Conservation (phyloP, 148 eudicot genomes). For the Vaccinium corymbosum region DNA sequence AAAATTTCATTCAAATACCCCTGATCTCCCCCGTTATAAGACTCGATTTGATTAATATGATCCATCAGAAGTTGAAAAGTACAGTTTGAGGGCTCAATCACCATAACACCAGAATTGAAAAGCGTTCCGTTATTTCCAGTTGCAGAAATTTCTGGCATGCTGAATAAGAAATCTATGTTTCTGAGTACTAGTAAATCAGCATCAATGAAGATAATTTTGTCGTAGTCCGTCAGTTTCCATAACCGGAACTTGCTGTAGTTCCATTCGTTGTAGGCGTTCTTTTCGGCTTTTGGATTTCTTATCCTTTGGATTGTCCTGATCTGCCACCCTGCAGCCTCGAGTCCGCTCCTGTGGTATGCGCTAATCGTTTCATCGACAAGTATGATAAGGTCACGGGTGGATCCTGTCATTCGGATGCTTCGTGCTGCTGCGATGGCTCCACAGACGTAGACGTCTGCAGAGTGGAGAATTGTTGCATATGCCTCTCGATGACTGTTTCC, state of each 20-base stretch:
- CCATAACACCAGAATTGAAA: slow-evolving; percentile 89
- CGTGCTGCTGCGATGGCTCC: slow-evolving; percentile 87
- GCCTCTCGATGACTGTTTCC: slow-evolving; percentile 58
- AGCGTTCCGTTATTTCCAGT: slow-evolving; percentile 73
- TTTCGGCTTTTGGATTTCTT: slow-evolving; percentile 77
- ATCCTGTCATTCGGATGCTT: slow-evolving; percentile 76
- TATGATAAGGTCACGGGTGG: slow-evolving; percentile 72
- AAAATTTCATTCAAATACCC: slow-evolving; percentile 81
- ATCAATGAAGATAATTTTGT: slow-evolving; percentile 81
- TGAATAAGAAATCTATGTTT: slow-evolving; percentile 74
- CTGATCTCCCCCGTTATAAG: slow-evolving; percentile 88
- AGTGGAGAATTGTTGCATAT: slow-evolving; percentile 79
- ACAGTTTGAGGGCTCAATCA: slow-evolving; percentile 78
- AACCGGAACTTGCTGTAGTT: slow-evolving; percentile 88
- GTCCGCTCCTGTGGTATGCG: slow-evolving; percentile 57
- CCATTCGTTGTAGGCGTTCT: slow-evolving; percentile 84
- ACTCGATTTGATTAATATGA: slow-evolving; percentile 61
- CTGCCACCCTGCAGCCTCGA: slow-evolving; percentile 75
- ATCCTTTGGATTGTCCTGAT: slow-evolving; percentile 63
- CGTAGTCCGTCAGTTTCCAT: slow-evolving; percentile 84
- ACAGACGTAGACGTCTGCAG: slow-evolving; percentile 71
- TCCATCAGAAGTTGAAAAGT: slow-evolving; percentile 71
- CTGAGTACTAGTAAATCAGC: slow-evolving; percentile 67
- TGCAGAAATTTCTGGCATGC: slow-evolving; percentile 78
- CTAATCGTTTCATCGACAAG: slow-evolving; percentile 72